phyloP scores from a whole-genome alignment of 768 basidiomycete species.

The Tulasnella sp. region DNA sequence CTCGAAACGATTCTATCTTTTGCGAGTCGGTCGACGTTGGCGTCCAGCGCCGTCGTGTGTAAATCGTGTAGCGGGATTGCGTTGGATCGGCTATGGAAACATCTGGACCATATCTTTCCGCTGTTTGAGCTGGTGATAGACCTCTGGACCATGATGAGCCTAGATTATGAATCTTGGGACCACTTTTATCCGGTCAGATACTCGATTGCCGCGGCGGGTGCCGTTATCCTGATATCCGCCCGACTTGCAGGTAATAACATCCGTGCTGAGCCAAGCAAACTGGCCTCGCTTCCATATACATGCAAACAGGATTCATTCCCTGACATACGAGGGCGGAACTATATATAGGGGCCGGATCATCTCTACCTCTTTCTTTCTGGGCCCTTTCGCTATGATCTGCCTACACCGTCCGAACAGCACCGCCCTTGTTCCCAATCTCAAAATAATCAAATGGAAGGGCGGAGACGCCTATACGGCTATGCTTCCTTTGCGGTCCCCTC shows the following conservation, averaged over 20 bases:
- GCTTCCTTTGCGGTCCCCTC: not conserved
- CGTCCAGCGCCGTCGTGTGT: not conserved
- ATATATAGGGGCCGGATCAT: too few species aligned
- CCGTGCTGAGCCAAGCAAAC: not conserved
- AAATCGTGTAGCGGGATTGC: not conserved
- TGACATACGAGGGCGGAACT: not conserved
- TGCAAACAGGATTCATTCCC: not conserved
- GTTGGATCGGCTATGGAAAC: not conserved
- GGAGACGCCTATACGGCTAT: not conserved
- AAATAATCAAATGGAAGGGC: not conserved
- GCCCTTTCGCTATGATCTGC: not conserved
- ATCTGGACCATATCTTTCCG: not conserved
- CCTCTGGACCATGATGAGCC: not conserved
- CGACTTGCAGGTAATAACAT: not conserved
- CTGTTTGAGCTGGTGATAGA: not conserved
- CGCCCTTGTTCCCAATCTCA: not conserved
- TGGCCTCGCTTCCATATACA: not conserved
- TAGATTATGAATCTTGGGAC: too few species aligned
- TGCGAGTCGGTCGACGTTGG: not conserved
- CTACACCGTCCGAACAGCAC: not conserved
- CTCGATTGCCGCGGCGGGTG: too few species aligned
- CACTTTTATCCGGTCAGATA: too few species aligned
- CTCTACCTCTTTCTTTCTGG: not conserved
- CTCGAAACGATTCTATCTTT: not conserved
- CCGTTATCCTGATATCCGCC: too few species aligned